Conservation (phyloP, 2,329 filamentous ascomycete genomes). For the Colletotrichum gigasporum region DNA sequence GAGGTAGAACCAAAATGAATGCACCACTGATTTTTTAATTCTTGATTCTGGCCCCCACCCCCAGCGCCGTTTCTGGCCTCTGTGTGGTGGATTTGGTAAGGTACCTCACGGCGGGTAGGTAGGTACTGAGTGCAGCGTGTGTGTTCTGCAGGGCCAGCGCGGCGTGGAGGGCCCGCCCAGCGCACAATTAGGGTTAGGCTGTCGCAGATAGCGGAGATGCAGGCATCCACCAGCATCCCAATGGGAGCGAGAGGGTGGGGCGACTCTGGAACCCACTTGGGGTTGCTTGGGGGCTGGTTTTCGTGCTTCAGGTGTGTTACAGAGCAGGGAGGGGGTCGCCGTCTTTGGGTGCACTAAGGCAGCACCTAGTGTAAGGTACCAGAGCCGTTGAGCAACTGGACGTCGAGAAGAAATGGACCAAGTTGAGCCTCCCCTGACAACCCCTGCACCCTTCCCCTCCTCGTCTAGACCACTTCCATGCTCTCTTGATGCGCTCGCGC, state of each 20-base stretch:
- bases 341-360: not conserved
- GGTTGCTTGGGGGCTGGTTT: slow-evolving; percentile 22
- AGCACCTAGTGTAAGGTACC: too few relatives aligned
- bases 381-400: too few relatives aligned
- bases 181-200: not conserved
- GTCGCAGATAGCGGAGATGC: slow-evolving; percentile 17
- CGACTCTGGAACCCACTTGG: slow-evolving; percentile 4
- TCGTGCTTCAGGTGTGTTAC: slow-evolving; percentile 59
- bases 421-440: slow-evolving; percentile 29
- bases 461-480: not conserved
- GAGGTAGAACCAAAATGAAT: too few relatives aligned
- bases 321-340: slow-evolving; percentile 51
- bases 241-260: not conserved
- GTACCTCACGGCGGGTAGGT: too few relatives aligned
- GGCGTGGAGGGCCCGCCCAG: not conserved
- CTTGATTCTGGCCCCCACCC: too few relatives aligned
- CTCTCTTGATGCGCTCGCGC: slow-evolving; percentile 1
- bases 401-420: too few relatives aligned
- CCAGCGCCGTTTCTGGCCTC: too few relatives aligned
- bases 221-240: not conserved
- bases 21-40: too few relatives aligned
- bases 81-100: too few relatives aligned
- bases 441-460: not conserved
- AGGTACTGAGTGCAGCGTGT: too few relatives aligned
- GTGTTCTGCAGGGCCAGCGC: not conserved